Evolutionary conservation across 495 filamentous ascomycete species (phyloP).

Genomic region (Glonium stellatum): DNA sequence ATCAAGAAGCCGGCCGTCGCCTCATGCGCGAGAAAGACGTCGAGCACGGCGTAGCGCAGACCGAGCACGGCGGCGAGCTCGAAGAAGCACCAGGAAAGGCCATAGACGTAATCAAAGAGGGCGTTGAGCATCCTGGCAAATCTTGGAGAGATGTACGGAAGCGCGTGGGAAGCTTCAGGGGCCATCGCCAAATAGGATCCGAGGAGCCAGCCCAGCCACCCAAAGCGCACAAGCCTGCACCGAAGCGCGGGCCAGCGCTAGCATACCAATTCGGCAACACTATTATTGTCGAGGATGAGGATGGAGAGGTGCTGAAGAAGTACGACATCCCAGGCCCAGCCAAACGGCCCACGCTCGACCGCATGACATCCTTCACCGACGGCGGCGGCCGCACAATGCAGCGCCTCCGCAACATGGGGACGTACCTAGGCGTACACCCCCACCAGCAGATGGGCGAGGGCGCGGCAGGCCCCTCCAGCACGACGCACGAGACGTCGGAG

Average conservation of each 20-base stretch:
- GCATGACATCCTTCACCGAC: constrained; percentile 25
- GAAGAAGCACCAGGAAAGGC: constrained; percentile 21
- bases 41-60: constrained; percentile 31
- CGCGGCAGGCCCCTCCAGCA: constrained; percentile 20
- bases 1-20: constrained; percentile 51
- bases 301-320: constrained; percentile 95
- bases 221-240: constrained; percentile 20
- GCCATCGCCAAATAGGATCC: not conserved
- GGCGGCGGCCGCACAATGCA: constrained; percentile 39
- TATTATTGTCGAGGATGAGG: constrained; percentile 96
- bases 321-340: constrained; percentile 67
- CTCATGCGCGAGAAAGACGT: constrained; percentile 43
- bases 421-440: constrained; percentile 47
- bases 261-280: constrained; percentile 95
- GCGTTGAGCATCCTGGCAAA: constrained; percentile 13
- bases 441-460: constrained; percentile 15
- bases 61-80: constrained; percentile 16
- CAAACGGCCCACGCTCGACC: constrained; percentile 25
- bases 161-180: constrained; percentile 25
- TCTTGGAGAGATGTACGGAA: constrained; percentile 18
- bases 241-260: constrained; percentile 56
- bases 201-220: constrained; percentile 13
- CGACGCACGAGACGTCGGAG: not conserved
- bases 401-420: constrained; percentile 53
- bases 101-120: constrained; percentile 19